These are phyloP conservation scores for Gossypium rotundifolium DNA, from an alignment of 345 rosid genomes.

Conservation along the genomic window DNA sequence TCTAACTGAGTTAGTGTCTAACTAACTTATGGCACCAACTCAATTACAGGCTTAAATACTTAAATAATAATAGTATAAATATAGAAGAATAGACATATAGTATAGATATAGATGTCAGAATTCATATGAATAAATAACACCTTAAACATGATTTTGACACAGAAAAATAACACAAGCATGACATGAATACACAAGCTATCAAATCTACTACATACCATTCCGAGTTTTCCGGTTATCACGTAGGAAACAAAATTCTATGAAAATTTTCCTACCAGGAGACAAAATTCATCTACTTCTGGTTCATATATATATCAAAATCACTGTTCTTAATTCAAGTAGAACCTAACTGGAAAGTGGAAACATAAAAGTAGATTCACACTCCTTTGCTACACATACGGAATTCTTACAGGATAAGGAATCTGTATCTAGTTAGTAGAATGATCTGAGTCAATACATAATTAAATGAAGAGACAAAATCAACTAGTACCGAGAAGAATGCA, in stretches of 20 bases:
- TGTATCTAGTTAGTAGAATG: neutral
- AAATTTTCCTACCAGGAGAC: neutral
- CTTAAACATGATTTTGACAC: too few species aligned
- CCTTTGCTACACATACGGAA: neutral
- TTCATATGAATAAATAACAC: too few species aligned
- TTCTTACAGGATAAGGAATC: neutral
- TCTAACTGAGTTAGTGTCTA: too few species aligned
- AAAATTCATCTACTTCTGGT: neutral
- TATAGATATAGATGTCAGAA: too few species aligned
- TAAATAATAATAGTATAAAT: too few species aligned
- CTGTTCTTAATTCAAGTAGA: neutral
- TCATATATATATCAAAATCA: neutral
- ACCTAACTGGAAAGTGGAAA: neutral
- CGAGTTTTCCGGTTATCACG: neutral
- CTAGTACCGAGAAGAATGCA: neutral
- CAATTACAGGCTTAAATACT: too few species aligned
- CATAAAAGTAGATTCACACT: constrained; percentile 1
- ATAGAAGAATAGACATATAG: too few species aligned
- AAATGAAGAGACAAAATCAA: neutral
- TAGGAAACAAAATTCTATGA: neutral
- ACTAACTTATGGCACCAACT: too few species aligned
- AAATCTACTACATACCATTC: neutral
- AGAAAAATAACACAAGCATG: neutral
- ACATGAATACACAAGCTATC: neutral
- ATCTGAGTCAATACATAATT: neutral